phyloP scores from a whole-genome alignment of 2,329 filamentous ascomycete species.

The Fusarium sacchari region DNA sequence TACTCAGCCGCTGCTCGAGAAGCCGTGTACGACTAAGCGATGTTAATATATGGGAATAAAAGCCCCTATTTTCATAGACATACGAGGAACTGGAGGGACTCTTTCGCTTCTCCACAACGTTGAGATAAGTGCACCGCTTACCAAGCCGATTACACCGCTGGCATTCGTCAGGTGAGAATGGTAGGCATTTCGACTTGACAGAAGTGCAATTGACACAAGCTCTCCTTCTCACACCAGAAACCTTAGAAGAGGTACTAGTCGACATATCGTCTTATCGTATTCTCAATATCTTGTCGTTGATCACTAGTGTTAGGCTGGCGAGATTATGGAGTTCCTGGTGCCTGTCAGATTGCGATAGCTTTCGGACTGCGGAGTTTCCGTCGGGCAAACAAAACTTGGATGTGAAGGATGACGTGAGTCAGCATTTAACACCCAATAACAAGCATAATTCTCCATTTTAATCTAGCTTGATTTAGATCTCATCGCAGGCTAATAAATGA shows the following conservation, averaged over 20 bases:
- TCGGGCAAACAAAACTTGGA: slow-evolving; percentile 2
- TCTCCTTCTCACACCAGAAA: slow-evolving; percentile 12
- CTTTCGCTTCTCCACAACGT: slow-evolving; percentile 18
- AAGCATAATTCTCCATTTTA: neutral
- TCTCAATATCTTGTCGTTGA: neutral
- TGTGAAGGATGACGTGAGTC: slow-evolving; percentile 3
- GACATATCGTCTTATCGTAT: neutral
- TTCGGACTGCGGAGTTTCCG: slow-evolving; percentile 4
- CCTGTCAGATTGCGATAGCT: neutral
- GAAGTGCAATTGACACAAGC: slow-evolving; percentile 26
- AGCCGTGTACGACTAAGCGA: neutral
- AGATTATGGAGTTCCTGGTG: neutral
- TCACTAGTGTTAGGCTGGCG: neutral
- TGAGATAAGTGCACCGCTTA: slow-evolving; percentile 11
- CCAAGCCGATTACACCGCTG: slow-evolving; percentile 24
- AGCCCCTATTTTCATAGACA: neutral
- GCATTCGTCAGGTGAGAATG: slow-evolving; percentile 22
- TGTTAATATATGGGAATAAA: neutral
- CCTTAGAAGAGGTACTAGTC: neutral
- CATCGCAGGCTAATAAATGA: neutral
- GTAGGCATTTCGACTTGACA: slow-evolving; percentile 26
- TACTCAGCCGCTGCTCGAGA: slow-evolving; percentile 2
- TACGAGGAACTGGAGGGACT: slow-evolving; percentile 9
- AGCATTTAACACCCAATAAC: slow-evolving; percentile 3
- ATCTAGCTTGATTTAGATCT: neutral